Evolutionary conservation across 2,329 filamentous ascomycete genomes (phyloP), one percentile per base, ranked within the genome.

Genomic region (Chaetomium sp.): DNA sequence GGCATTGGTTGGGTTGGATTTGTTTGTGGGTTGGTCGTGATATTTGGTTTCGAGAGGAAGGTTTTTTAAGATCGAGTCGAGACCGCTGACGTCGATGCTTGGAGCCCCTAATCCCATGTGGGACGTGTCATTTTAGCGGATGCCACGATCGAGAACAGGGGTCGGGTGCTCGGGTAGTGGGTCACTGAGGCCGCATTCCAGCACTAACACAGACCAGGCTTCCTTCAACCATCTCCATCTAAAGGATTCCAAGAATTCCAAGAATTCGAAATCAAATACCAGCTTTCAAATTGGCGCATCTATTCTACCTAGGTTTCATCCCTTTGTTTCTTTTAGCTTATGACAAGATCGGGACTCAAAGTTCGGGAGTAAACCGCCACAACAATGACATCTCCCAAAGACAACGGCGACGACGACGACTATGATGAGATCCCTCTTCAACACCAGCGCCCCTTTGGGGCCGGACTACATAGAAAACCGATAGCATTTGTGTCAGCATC

Each of bases 401-500:
- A 55, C 12, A 35, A 42, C 21, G 50, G 23, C 25, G 66, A 73
- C 3, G 64, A 71, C 10, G 70, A 78, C 13, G 73, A 77, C 58
- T 75, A 78, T 19, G 78, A 83, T 57, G 80, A 84, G 35, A 71
- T 83, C 5, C 84, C 84, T 1, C 79, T 87, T 25, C 83, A 87
- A 57, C 78, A 78, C 65, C 80, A 80, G 68, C 79, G 79, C 56
- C 79, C 84, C 1, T 88, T 87, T 67, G 85, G 86, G 29, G 78
- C 81, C 9, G 85, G 85, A 66, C 73, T 87, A 59, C 82, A 83
- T 73, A 82, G 82, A 62, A 81, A 81, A 10, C 61, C 75, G 31
- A 80, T 88, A 65, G 78, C 82, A 58, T 88, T 88, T 68, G 84
- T 88, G n/a, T 81, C 79, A 25, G 85, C 84, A 8, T 77, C 78